Base-by-base conservation (phyloP, 1,139 yeast genomes). In the Suhomyces terraborum region DNA sequence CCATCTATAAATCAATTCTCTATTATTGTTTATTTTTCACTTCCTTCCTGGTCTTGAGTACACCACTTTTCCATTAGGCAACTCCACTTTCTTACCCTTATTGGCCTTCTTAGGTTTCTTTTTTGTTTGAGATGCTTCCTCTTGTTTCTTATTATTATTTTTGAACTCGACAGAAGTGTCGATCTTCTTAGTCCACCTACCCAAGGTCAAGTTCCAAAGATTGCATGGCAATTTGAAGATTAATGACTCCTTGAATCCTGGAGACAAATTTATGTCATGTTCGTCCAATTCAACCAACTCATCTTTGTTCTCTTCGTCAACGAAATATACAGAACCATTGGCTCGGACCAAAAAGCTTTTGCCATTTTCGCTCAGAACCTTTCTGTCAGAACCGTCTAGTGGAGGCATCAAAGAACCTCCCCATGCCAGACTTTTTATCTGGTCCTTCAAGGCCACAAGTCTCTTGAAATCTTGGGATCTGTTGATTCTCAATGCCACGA, bases 251-350 rank as follows among this genome's bases (percentile, higher is more conserved):
- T 66, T 69, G 58, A 84, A 67, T 0, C 79, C 70, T 8, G 77
- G 71, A 14, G 57, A 51, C 9, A 54, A 44, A 35, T 62, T 59
- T 31, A 75, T 65, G 21, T 72, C 76, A 45, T 64, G 55, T 28
- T 75, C 76, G 43, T 69, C 70, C 41, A 73, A 49, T 22, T 53
- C 48, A 21, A 59, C 50, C 36, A 62, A 52, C n/a, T 56, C 64
- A 18, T 69, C 75, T 17, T 63, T 62, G 8, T 70, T 76, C 29
- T 73, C 75, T n/a, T 64, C 62, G 46, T 84, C 88, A 13, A 80
- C 61, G 31, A 84, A 63, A 59, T 69, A 80, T 9, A 89, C 89
- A 2, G 68, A 63, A n/a, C 95, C 95, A 42, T 79, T 81, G 17
- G 83, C 74, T 46, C 81, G 77, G 3, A 89, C 84, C 32, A 79